Evolutionary conservation across 345 rosid species (phyloP), one percentile per base, ranked within the genome.

Genomic region (Camelina sativa): DNA sequence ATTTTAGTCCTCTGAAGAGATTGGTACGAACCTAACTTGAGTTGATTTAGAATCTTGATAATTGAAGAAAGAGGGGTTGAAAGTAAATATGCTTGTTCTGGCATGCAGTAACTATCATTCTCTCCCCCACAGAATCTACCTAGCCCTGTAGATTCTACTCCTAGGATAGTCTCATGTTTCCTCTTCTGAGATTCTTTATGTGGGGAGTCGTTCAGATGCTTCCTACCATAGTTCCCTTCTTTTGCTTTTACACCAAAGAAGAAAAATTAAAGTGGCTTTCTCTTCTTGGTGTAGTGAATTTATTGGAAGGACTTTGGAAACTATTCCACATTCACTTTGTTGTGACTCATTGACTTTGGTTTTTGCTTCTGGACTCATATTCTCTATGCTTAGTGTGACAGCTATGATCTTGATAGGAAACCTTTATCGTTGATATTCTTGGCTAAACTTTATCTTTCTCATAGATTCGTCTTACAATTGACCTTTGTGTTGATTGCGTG

Each of bases 171-270:
- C 62, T 48, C 59, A 56, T 71, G 76, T 57, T 56, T 56, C 76
- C 50, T 63, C 23, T 70, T 16, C 25, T 71, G 71, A 47, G 72
- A 55, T 65, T 40, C 68, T 66, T 66, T 72, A 64, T 71, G 80
- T 71, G 80, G 67, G 64, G 69, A 50, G 73, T 72, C 68, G 73
- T 77, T 66, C 59, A 65, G 62, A 71, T 65, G 5, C 62, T 8
- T 65, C 11, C 40, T 17, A 56, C 62, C 46, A 28, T 25, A 30
- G 19, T 40, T 10, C 28, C 60, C 40, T 34, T 46, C 3, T n/a
- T 44, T 30, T 73, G 40, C 22, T 58, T 50, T 67, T 28, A 56
- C 5, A 35, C 16, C n/a, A 47, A 56, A 62, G 2, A 69, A 60
- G 50, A 67, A 73, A 61, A 61, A 38, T 55, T 6, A 10, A 69